Evolutionary conservation across 2,329 filamentous ascomycete species (phyloP).

Genomic region (Talaromyces sp.): DNA sequence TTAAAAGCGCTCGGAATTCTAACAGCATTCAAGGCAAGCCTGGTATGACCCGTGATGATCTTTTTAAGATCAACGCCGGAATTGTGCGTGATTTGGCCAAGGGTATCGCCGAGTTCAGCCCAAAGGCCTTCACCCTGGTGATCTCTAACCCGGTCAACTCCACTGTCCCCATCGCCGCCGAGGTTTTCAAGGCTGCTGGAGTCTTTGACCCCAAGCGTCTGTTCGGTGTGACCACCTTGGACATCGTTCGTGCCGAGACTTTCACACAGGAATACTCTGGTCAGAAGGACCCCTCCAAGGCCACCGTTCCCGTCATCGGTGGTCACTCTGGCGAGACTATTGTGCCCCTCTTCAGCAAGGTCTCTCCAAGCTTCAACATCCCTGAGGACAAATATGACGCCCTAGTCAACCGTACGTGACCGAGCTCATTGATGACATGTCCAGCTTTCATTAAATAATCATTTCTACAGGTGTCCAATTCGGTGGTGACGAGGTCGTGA

Average conservation of each 20-base stretch:
- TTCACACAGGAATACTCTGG: constrained; percentile 87
- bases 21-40: constrained; percentile 73
- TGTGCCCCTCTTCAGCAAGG: constrained; percentile 93
- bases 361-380: constrained; percentile 76
- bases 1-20: constrained; percentile 9
- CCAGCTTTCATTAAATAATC: neutral
- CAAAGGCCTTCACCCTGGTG: constrained; percentile 92
- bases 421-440: neutral
- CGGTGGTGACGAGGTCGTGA: constrained; percentile 94
- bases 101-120: constrained; percentile 81
- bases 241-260: constrained; percentile 96
- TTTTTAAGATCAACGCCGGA: constrained; percentile 99
- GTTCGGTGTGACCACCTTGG: constrained; percentile 97
- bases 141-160: constrained; percentile 99
- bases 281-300: constrained; percentile 78
- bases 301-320: constrained; percentile 88
- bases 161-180: constrained; percentile 94
- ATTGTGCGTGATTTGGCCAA: constrained; percentile 95
- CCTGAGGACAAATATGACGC: constrained; percentile 87
- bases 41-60: constrained; percentile 98
- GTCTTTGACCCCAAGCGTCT: constrained; percentile 95
- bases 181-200: constrained; percentile 89
- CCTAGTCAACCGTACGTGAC: constrained; percentile 75
- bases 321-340: constrained; percentile 99
- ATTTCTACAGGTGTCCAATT: constrained; percentile 73